Conservation (phyloP, 2,329 filamentous ascomycete species). For the Xylariaceae sp. region DNA sequence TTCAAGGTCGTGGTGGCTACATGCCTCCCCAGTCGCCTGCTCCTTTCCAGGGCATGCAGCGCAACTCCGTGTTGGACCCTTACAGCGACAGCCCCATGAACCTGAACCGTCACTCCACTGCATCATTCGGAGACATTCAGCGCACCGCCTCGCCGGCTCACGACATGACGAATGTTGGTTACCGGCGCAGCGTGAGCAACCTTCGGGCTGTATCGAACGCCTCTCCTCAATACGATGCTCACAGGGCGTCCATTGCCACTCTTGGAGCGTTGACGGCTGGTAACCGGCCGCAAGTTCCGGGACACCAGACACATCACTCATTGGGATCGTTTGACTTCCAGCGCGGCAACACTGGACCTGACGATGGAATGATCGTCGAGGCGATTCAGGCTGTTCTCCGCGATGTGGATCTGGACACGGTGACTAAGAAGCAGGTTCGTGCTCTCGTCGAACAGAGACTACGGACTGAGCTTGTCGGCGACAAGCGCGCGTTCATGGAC, state of each 20-base stretch:
- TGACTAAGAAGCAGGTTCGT: slow-evolving; percentile 95
- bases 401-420: slow-evolving; percentile 91
- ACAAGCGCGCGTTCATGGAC: slow-evolving; percentile 85
- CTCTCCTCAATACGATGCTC: slow-evolving; percentile 40
- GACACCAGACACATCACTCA: slow-evolving; percentile 39
- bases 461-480: slow-evolving; percentile 80
- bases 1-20: slow-evolving; percentile 64
- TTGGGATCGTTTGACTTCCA: slow-evolving; percentile 57
- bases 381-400: slow-evolving; percentile 75
- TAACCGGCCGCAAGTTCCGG: slow-evolving; percentile 42
- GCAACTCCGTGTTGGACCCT: slow-evolving; percentile 40
- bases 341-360: slow-evolving; percentile 57
- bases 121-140: slow-evolving; percentile 56
- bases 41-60: slow-evolving; percentile 52
- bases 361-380: slow-evolving; percentile 74
- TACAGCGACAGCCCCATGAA: slow-evolving; percentile 50
- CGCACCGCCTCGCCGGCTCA: slow-evolving; percentile 55
- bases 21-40: slow-evolving; percentile 81
- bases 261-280: slow-evolving; percentile 44
- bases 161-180: slow-evolving; percentile 46
- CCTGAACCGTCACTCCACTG: slow-evolving; percentile 65
- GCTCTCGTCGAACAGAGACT: slow-evolving; percentile 89
- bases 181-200: slow-evolving; percentile 57
- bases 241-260: slow-evolving; percentile 40
- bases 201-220: slow-evolving; percentile 45